phyloP scores from a whole-genome alignment of 495 filamentous ascomycete genomes.

The Aspergillus panamensis region DNA sequence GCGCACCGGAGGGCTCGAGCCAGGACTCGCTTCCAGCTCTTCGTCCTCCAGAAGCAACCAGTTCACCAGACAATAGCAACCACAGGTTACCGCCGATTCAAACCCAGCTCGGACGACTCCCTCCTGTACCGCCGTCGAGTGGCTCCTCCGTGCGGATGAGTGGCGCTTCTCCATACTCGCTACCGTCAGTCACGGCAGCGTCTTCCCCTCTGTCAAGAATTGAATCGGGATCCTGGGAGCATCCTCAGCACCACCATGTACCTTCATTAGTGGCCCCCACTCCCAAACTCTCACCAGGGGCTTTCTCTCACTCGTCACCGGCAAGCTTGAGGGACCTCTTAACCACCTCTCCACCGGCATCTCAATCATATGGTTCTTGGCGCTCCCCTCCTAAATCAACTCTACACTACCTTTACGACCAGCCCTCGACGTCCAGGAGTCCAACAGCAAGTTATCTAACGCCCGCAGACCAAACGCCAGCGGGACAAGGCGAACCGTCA shows the following conservation, averaged over 20 bases:
- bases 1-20: slow-evolving; percentile 21
- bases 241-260: slow-evolving; percentile 15
- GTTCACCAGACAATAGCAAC: slow-evolving; percentile 37
- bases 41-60: slow-evolving; percentile 35
- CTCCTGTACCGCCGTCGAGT: slow-evolving; percentile 22
- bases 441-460: slow-evolving; percentile 42
- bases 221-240: slow-evolving; percentile 34
- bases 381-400: slow-evolving; percentile 26
- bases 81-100: slow-evolving; percentile 44
- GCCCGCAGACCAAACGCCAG: slow-evolving; percentile 36
- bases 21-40: slow-evolving; percentile 35
- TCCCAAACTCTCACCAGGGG: slow-evolving; percentile 34
- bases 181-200: slow-evolving; percentile 24
- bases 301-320: slow-evolving; percentile 41
- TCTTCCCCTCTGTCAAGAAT: slow-evolving; percentile 30
- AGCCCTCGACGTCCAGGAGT: slow-evolving; percentile 32
- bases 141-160: slow-evolving; percentile 22
- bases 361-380: slow-evolving; percentile 29
- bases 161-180: slow-evolving; percentile 24
- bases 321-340: slow-evolving; percentile 39
- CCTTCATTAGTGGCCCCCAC: slow-evolving; percentile 24
- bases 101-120: slow-evolving; percentile 34
- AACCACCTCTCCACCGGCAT: slow-evolving; percentile 40
- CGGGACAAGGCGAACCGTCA: slow-evolving; percentile 24
- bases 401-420: slow-evolving; percentile 26